Base-by-base conservation (phyloP, 805 yeast species). In the Cyberlindnera lachancei region DNA sequence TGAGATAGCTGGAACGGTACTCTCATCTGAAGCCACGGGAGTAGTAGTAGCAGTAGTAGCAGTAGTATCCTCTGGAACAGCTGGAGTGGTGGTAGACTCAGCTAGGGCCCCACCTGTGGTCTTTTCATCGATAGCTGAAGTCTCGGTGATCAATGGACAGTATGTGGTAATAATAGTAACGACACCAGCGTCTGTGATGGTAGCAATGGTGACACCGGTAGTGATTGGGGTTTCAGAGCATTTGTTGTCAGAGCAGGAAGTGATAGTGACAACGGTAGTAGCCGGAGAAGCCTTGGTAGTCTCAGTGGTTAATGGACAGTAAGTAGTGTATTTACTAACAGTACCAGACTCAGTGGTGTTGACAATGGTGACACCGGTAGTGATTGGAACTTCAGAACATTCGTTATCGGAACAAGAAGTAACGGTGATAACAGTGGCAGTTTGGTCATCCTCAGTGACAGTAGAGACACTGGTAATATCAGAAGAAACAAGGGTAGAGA, bases 161-260 rank as follows among this genome's bases (percentile, higher is more conserved):
- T 35, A 42, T 18, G 44, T 42, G 42, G 63, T 59, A 57, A 50
- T 54, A 36, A 48, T 50, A 31, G 63, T 58, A 35, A 55, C 52
- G 25, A 45, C 52, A 44, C 57, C 59, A 48, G 52, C 42, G 13
- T 15, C 18, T 7, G 42, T 38, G 17, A 27, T 23, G 18, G 43
- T 39, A 16, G 39, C 37, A 25, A 35, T 35, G 17, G 42, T n/a
- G n/a, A n/a, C n/a, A n/a, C n/a, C n/a, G n/a, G n/a, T n/a, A n/a
- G n/a, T n/a, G n/a, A n/a, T n/a, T n/a, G n/a, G n/a, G n/a, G n/a
- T n/a, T n/a, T n/a, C n/a, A n/a, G n/a, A n/a, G n/a, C n/a, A n/a
- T n/a, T n/a, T n/a, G n/a, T n/a, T n/a, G n/a, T n/a, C n/a, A n/a
- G n/a, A n/a, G n/a, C n/a, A n/a, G n/a, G n/a, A n/a, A n/a, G n/a